Evolutionary conservation across 1,284 basidiomycete species (phyloP).

Genomic region (Puccinia horiana): DNA sequence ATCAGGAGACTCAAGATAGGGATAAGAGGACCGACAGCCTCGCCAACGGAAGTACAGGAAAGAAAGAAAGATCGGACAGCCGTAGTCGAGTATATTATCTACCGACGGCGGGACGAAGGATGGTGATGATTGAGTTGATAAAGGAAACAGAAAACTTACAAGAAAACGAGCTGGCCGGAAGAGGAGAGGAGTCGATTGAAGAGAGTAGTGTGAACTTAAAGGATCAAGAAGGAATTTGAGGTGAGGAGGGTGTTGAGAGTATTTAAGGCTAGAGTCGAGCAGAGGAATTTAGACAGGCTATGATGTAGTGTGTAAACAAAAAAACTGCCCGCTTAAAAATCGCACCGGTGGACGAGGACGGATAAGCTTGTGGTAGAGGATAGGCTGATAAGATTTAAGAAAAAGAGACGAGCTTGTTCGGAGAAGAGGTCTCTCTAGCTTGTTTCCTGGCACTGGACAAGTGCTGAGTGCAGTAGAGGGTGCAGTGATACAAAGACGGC

Average conservation of each 20-base stretch:
- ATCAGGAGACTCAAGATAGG: constrained; percentile 34
- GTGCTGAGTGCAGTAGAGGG: no score
- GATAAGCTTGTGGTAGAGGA: no score
- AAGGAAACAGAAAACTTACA: not conserved
- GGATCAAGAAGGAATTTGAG: not conserved
- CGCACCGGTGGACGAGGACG: not conserved
- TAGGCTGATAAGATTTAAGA: no score
- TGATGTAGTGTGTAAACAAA: not conserved
- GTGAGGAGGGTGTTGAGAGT: not conserved
- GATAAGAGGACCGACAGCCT: constrained; percentile 9
- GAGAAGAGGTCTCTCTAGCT: no score
- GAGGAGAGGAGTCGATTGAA: not conserved
- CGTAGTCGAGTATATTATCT: not conserved
- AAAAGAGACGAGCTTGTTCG: no score
- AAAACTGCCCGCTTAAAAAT: not conserved
- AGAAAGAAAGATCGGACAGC: not conserved
- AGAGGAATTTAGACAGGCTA: not conserved
- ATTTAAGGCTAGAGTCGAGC: not conserved
- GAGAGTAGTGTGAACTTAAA: no score
- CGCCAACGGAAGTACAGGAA: constrained; percentile 8
- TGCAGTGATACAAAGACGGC: not conserved
- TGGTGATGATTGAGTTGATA: not conserved
- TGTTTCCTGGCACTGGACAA: no score
- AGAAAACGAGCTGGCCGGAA: not conserved
- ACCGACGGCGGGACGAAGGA: not conserved